Percentiles rank a stretch among this genome's conserved stretches.
Evolutionary conservation across 176 grass and related monocot genomes (phyloP).

Genomic region (Carex scoparia): DNA sequence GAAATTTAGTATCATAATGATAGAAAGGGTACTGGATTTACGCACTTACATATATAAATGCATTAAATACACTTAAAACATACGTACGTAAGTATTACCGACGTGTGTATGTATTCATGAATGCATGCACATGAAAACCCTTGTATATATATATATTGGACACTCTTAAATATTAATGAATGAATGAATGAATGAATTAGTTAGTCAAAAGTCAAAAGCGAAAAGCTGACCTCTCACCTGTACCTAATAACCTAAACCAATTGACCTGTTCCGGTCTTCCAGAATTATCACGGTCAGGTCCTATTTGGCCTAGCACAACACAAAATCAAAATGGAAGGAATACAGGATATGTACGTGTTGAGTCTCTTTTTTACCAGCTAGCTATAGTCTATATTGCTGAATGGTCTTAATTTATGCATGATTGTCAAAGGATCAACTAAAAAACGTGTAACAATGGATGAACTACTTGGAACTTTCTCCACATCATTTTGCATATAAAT

Average conservation of each 20-base stretch:
- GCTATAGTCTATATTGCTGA: neutral
- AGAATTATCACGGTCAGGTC: neutral
- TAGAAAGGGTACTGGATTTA: too few species aligned
- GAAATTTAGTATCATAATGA: too few species aligned
- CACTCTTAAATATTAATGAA: neutral
- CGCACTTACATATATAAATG: too few species aligned
- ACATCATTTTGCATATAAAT: conserved; percentile 2
- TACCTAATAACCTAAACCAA: neutral
- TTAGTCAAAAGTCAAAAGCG: neutral
- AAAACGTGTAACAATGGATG: neutral
- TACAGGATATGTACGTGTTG: neutral
- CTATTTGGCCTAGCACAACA: neutral
- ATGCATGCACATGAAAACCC: neutral
- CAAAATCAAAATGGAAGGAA: neutral
- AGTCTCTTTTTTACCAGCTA: neutral
- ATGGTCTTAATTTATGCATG: neutral
- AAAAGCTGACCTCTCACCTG: neutral
- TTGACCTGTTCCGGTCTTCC: neutral
- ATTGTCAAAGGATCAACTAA: neutral
- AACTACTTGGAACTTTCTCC: neutral
- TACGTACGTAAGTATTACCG: too few species aligned
- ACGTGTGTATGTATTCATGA: too few species aligned
- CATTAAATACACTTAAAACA: too few species aligned
- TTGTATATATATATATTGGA: neutral
- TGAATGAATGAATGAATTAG: too few species aligned